Evolutionary conservation across 495 filamentous ascomycete species (phyloP).

Genomic region (Extremus antarcticus): DNA sequence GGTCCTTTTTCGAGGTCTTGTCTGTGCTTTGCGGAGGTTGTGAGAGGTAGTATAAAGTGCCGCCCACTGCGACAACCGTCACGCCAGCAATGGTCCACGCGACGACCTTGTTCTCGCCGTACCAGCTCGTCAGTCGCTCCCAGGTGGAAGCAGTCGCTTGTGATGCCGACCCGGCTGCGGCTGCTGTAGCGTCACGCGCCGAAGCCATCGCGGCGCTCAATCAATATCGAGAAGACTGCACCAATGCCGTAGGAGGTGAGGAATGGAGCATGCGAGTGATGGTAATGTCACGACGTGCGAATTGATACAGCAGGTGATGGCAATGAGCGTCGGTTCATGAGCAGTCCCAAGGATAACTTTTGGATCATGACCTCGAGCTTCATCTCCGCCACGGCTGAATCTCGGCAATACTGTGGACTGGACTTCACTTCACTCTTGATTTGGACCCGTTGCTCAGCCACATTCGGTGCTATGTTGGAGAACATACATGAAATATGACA

Average conservation of each 20-base stretch:
- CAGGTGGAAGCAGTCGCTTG: constrained; percentile 54
- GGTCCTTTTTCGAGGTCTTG: constrained; percentile 44
- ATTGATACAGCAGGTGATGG: too few species aligned
- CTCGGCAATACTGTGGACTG: too few species aligned
- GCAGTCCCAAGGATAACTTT: too few species aligned
- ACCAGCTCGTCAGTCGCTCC: constrained; percentile 85
- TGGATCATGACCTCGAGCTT: too few species aligned
- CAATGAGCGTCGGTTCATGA: too few species aligned
- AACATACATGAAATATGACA: too few species aligned
- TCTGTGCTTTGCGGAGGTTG: constrained; percentile 23
- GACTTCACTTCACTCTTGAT: too few species aligned
- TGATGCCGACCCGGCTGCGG: constrained; percentile 2
- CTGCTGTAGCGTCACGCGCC: constrained; percentile 8
- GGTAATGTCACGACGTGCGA: background rate
- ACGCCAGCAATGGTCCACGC: constrained; percentile 95
- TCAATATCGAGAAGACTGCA: background rate
- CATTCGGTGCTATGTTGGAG: too few species aligned
- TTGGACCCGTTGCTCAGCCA: too few species aligned
- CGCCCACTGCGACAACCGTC: constrained; percentile 81
- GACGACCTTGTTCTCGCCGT: constrained; percentile 83
- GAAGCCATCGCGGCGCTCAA: constrained; percentile 5
- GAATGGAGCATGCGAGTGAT: background rate
- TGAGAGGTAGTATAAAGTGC: constrained; percentile 78
- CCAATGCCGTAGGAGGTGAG: background rate
- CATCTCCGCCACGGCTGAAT: too few species aligned